Evolutionary conservation across 2,329 filamentous ascomycete genomes (phyloP).

Genomic region (Colletotrichum sp.): DNA sequence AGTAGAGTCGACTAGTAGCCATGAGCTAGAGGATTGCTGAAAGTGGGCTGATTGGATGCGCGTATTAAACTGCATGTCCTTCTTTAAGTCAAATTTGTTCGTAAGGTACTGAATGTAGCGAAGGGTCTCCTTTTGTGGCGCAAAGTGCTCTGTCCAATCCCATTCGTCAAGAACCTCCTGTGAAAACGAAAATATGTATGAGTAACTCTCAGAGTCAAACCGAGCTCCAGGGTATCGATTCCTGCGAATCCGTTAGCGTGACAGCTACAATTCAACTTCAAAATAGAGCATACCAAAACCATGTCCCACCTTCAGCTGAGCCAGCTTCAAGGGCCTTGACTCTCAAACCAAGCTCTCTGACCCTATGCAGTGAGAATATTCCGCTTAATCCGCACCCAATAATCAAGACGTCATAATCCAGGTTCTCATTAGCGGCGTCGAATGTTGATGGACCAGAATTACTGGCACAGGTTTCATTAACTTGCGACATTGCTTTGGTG

Average conservation of each 20-base stretch:
- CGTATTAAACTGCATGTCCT: conserved; percentile 35
- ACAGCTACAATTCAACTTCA: not conserved
- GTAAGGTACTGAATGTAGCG: conserved; percentile 42
- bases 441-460: not conserved
- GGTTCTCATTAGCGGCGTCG: conserved; percentile 12
- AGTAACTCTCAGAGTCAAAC: conserved; percentile 50
- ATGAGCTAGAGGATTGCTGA: conserved; percentile 26
- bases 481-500: not conserved
- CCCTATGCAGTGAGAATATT: conserved; percentile 43
- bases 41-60: conserved; percentile 32
- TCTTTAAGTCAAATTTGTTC: conserved; percentile 37
- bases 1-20: conserved; percentile 29
- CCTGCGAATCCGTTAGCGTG: not conserved
- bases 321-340: conserved; percentile 44
- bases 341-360: conserved; percentile 40
- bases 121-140: conserved; percentile 38
- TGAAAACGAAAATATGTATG: conserved; percentile 47
- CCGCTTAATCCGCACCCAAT: conserved; percentile 45
- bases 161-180: conserved; percentile 46
- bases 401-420: conserved; percentile 41
- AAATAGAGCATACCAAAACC: conserved; percentile 38
- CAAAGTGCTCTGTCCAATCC: conserved; percentile 40
- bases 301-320: conserved; percentile 48
- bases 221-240: conserved; percentile 52
- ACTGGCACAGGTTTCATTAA: not conserved